Evolutionary conservation across 495 filamentous ascomycete genomes (phyloP), one percentile per base, ranked within the genome.

Genomic region (Letharia lupina): DNA sequence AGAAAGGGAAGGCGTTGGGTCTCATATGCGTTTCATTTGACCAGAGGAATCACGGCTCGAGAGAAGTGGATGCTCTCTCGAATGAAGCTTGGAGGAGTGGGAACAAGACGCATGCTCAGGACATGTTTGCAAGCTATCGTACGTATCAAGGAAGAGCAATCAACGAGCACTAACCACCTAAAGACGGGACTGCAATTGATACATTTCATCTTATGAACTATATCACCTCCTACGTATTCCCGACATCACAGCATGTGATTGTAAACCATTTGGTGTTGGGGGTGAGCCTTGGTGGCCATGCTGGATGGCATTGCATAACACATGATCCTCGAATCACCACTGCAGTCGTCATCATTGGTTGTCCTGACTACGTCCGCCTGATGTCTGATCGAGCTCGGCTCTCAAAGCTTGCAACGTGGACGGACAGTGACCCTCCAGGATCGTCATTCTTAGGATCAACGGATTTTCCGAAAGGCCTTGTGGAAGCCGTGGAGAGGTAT

Each of bases 1-100:
- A 76, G 64, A 68, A 67, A 63, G 64, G 68, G 52, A 60, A 64
- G 62, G 68, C 71, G 64, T 37, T 57, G 54, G 84, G 89, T 7
- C 72, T 97, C 57, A 87, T 98, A 62, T 89, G 88, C 31, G 84
- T 93, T 16, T 82, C 89, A 4, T 94, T 93, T 71, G 94, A 97
- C 71, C 89, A 93, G 73, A 79, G 93, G 39, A 98, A 98, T 70
- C 94, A 98, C 76, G 93, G 93, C 7, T 79, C 84, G 4, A 76
- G 94, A 62, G 73, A 85, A 64, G 82, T 92, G 47, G 74, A 80
- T 60, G 71, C 76, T 13, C 64, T 80, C 4, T 77, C 77, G 23
- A 97, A 96, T 72, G 80, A 87, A 70, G 80, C 86, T 9, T 97
- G 93, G 93, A 82, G 82, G 62, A 74, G 85, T 41, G 91, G 91